Evolutionary conservation across 768 basidiomycete genomes (phyloP), one percentile per base, ranked within the genome.

Genomic region (Pisolithus marmoratus): DNA sequence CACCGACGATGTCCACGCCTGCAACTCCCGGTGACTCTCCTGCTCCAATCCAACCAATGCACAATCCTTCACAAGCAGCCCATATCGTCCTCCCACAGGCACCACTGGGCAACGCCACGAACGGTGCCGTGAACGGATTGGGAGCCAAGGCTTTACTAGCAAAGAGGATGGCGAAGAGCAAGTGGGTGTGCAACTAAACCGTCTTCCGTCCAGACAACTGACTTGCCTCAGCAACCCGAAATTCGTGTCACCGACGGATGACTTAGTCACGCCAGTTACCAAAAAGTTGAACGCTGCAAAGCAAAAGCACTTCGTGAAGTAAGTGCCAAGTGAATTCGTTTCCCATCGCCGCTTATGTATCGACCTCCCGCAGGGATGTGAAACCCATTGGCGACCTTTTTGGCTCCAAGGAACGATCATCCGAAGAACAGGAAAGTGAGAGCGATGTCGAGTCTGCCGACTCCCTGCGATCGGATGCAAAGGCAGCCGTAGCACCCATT

Each of bases 291-390:
- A 77, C 46, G 89, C 88, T 17, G 87, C 87, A 3, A 94, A 83
- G 79, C 94, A 95, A 78, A 91, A 92, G 70, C 92, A 91, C 62
- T 98, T 96, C 65, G 74, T 69, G 53, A 96, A 92, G 95, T 95
- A 57, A 36, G 85, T 74, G 29, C 41, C 37, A 3, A 27, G 50
- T 34, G 23, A 14, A 51, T 20, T 23, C 46, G 46, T 46, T n/a
- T 49, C 54, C 19, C 50, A 48, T 34, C 40, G 36, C 48, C 24
- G 5, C 42, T 59, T 38, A 58, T 42, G 14, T 15, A 27, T 2
- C 44, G 15, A 15, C 43, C 5, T 19, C 11, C 29, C 40, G 27
- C 60, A 87, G 85, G 65, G 80, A 78, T 12, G 67, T 76, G 8
- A 85, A 84, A 63, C 83, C 85, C 31, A 76, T 72, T 58, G 68